Percentiles rank a stretch among this genome's conserved stretches.
Conservation (phyloP, 1,284 basidiomycete genomes). For the Cryptococcus hybrid region DNA sequence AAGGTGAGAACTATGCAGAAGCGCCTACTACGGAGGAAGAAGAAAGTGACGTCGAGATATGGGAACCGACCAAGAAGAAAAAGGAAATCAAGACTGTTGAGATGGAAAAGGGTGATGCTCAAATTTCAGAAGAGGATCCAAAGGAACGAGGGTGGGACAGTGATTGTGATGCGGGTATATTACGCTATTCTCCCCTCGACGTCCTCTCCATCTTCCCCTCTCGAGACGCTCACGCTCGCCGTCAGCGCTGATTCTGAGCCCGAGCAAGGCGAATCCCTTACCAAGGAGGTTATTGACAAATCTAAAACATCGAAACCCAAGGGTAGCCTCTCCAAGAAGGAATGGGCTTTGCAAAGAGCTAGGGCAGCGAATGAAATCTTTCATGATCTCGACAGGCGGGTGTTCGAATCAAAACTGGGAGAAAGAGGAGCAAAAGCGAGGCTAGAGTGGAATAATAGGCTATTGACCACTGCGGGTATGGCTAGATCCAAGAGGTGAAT, state of each 20-base stretch:
- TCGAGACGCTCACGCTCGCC: not conserved
- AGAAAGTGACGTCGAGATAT: constrained; percentile 2
- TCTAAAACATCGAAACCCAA: not conserved
- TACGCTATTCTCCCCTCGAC: constrained; percentile 19
- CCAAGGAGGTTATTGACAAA: too few relatives aligned
- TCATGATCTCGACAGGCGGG: constrained; percentile 37
- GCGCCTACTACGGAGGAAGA: constrained; percentile 1
- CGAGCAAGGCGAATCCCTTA: constrained; percentile 1
- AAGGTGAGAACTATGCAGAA: constrained; percentile 13
- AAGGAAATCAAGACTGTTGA: too few relatives aligned
- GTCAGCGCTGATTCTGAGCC: not conserved
- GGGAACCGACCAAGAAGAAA: not conserved
- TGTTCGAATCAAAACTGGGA: constrained; percentile 39
- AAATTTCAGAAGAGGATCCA: not conserved
- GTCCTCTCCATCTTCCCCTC: not conserved
- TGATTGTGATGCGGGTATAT: constrained; percentile 7
- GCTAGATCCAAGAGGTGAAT: constrained; percentile 31
- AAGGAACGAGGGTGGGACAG: constrained; percentile 6
- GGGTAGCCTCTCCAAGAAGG: constrained; percentile 10
- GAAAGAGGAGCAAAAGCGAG: constrained; percentile 18
- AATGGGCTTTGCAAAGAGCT: constrained; percentile 28
- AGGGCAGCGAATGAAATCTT: constrained; percentile 36
- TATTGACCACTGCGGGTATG: constrained; percentile 45
- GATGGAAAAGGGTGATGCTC: not conserved
- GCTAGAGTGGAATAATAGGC: constrained; percentile 41